Conservation (phyloP, 1,139 yeast species). For the Kodamaea sp. region DNA sequence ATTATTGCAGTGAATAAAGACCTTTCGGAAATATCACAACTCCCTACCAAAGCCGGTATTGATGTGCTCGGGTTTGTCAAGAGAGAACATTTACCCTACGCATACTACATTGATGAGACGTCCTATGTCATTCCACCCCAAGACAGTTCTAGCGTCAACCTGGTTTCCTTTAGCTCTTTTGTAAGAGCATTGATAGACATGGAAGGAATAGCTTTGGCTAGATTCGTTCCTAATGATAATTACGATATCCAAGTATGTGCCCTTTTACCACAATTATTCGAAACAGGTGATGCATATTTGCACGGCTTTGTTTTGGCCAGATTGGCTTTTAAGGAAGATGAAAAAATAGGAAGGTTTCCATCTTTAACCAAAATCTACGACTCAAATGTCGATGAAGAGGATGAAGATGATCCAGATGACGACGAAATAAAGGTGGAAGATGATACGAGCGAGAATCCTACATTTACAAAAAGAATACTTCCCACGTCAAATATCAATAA, state of each 20-base stretch:
- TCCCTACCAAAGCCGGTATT: constrained; percentile 49
- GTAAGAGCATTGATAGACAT: constrained; percentile 53
- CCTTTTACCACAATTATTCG: constrained; percentile 47
- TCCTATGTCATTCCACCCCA: constrained; percentile 53
- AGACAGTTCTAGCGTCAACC: constrained; percentile 35
- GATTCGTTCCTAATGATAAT: constrained; percentile 55
- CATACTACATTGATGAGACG: constrained; percentile 61
- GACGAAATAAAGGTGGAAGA: constrained; percentile 6
- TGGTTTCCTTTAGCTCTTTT: constrained; percentile 51
- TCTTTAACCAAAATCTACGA: constrained; percentile 33
- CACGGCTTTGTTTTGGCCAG: constrained; percentile 41
- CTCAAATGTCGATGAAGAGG: constrained; percentile 3
- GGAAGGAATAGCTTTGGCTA: constrained; percentile 56
- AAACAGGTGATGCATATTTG: constrained; percentile 15
- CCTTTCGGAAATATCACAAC: constrained; percentile 43
- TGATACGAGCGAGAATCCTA: constrained; percentile 1
- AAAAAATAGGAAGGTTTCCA: constrained; percentile 63
- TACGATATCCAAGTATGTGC: constrained; percentile 58
- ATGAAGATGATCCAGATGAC: constrained; percentile 8
- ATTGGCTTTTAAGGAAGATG: constrained; percentile 82
- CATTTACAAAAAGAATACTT: constrained; percentile 4
- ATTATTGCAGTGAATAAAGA: constrained; percentile 37
- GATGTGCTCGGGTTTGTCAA: constrained; percentile 67
- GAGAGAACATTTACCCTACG: constrained; percentile 50
- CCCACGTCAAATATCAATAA: constrained; percentile 13